Base-by-base conservation (phyloP, 345 rosid genomes). In the Moricandia arvensis region DNA sequence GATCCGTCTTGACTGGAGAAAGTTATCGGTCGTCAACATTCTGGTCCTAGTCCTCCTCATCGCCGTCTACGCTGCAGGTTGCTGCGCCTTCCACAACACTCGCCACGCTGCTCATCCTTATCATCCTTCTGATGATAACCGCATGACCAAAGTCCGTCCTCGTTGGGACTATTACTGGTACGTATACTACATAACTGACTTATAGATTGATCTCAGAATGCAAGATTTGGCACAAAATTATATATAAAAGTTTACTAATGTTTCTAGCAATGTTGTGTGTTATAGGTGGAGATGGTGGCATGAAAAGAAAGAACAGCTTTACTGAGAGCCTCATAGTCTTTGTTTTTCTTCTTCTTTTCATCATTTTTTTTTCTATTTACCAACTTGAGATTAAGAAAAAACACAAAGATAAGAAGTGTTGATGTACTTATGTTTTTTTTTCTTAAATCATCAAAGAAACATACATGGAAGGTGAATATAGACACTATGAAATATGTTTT, bases 231-330 rank as follows among this genome's bases (percentile, higher is more conserved):
- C 27, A 17, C 45, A 17, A 68, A 35, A 8, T 8, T 35, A 69
- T 8, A 16, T 41, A 49, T 1, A 6, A 47, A 47, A 43, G 51
- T 1, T 34, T 30, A 43, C 1, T 18, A 43, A 5, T 38, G 13
- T 26, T 24, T 59, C 13, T 66, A 1, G 45, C 53, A 18, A 53
- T 59, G 5, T 31, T 27, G 9, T 51, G 26, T 71, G n/a, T 33
- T 0, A 47, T 88, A 93, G 98, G 93, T 89, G 92, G 90, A 91
- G 96, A 81, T 85, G 96, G 96, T 86, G 84, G 87, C 83, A 80
- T n/a, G 96, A 87, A 83, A 81, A 53, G 81, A 86, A 81, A 80
- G 88, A 86, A 7, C 84, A 78, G 71, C 93, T 93, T 81, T 90
- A 85, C 73, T 92, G 79, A 71, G 15, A 84, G 35, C 63, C 6